phyloP scores from a whole-genome alignment of 2,329 filamentous ascomycete species.

The Cercospora sesami region DNA sequence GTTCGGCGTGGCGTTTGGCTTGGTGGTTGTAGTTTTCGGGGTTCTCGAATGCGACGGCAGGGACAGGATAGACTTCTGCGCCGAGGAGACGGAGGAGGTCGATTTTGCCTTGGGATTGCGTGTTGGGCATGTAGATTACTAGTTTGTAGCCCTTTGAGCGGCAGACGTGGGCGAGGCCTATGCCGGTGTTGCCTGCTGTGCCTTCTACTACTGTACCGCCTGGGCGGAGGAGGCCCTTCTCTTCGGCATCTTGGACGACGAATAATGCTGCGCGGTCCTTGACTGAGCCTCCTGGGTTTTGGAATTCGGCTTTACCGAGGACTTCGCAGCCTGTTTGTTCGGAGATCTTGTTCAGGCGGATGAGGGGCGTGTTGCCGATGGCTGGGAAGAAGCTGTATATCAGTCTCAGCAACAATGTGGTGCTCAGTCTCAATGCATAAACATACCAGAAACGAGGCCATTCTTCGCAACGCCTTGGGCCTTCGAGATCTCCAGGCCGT shows the following conservation, averaged over 20 bases:
- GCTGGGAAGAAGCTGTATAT: constrained; percentile 54
- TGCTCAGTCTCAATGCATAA: not conserved
- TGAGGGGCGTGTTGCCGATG: constrained; percentile 95
- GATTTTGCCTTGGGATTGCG: constrained; percentile 96
- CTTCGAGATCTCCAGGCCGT: constrained; percentile 69
- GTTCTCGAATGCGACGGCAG: constrained; percentile 92
- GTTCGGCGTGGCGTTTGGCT: constrained; percentile 83
- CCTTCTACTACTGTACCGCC: constrained; percentile 96
- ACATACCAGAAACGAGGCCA: constrained; percentile 72
- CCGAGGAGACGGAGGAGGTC: constrained; percentile 87
- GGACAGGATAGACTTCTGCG: constrained; percentile 93
- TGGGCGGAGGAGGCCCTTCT: constrained; percentile 74
- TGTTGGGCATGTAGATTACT: constrained; percentile 99
- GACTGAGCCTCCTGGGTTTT: constrained; percentile 93
- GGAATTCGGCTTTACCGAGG: constrained; percentile 96
- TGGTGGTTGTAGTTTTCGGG: constrained; percentile 98
- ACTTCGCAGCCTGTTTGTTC: constrained; percentile 90
- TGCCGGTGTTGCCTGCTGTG: constrained; percentile 96
- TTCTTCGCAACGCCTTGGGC: constrained; percentile 77
- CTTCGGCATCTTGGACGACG: constrained; percentile 90
- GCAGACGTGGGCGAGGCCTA: constrained; percentile 95
- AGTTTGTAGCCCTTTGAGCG: constrained; percentile 87
- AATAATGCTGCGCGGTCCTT: constrained; percentile 96
- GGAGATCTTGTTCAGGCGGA: constrained; percentile 84
- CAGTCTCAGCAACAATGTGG: constrained; percentile 27